Percentiles rank a stretch among this genome's conserved stretches.
Evolutionary conservation across 805 yeast genomes (phyloP).

Genomic region (Candida ortonii): DNA sequence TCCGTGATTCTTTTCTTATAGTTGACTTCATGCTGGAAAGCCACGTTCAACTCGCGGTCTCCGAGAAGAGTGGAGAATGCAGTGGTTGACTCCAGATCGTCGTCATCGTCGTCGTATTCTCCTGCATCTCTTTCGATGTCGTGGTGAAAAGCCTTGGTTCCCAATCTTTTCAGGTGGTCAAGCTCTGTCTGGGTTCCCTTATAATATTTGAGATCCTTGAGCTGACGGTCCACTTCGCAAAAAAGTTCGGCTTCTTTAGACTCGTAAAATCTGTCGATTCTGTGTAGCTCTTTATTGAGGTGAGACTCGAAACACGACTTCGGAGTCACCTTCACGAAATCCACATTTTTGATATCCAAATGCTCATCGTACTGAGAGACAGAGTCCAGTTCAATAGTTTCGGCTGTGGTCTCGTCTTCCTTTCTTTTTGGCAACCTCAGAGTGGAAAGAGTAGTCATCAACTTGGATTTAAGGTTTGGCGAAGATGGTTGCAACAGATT

Average conservation of each 20-base stretch:
- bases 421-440: conserved; percentile 10
- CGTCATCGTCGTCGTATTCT: conserved; percentile 38
- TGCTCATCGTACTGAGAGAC: conserved; percentile 5
- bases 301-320: conserved; percentile 44
- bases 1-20: conserved; percentile 46
- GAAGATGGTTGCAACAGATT: conserved; percentile 10
- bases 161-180: conserved; percentile 23
- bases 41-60: conserved; percentile 47
- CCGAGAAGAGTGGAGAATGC: conserved; percentile 49
- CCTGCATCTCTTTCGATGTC: conserved; percentile 23
- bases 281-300: conserved; percentile 46
- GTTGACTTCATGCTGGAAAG: conserved; percentile 46
- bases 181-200: conserved; percentile 24
- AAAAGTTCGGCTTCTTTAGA: conserved; percentile 45
- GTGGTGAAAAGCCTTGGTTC: conserved; percentile 19
- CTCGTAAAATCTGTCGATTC: conserved; percentile 52
- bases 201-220: conserved; percentile 45
- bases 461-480: conserved; percentile 12
- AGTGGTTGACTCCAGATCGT: conserved; percentile 31
- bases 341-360: conserved; percentile 15
- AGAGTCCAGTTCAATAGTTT: conserved; percentile 21
- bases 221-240: conserved; percentile 42
- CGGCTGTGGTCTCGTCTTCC: conserved; percentile 10
- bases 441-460: conserved; percentile 18
- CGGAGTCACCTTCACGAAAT: conserved; percentile 32